Evolutionary conservation across 2,329 filamentous ascomycete genomes (phyloP).

Genomic region (Ploettnerulaceae sp.): DNA sequence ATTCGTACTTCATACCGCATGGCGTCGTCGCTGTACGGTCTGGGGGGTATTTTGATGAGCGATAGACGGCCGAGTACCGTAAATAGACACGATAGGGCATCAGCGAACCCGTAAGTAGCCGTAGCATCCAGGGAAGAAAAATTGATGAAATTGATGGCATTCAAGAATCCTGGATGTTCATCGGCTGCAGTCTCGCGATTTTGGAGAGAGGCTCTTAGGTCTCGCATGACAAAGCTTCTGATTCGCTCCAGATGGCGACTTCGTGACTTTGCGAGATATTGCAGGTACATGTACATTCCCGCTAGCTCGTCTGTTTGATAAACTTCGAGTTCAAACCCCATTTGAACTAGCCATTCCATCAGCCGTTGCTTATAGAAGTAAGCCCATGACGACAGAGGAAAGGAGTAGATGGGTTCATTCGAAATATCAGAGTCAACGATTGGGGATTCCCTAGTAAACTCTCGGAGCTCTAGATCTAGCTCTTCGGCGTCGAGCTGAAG

Average conservation of each 20-base stretch:
- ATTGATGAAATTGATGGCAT: conserved; percentile 52
- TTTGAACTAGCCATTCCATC: conserved; percentile 81
- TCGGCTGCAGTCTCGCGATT: conserved; percentile 12
- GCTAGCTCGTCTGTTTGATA: conserved; percentile 82
- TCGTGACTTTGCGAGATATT: conserved; percentile 65
- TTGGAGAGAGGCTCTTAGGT: conserved; percentile 16
- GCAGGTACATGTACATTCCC: conserved; percentile 88
- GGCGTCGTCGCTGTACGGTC: conserved; percentile 51
- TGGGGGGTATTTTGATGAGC: conserved; percentile 37
- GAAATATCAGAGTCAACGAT: conserved; percentile 45
- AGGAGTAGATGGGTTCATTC: conserved; percentile 55
- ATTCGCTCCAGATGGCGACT: conserved; percentile 63
- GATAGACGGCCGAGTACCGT: conserved; percentile 40
- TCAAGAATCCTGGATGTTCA: conserved; percentile 42
- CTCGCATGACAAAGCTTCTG: conserved; percentile 53
- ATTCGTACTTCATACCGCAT: conserved; percentile 64
- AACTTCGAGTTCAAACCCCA: conserved; percentile 90
- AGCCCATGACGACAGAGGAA: conserved; percentile 80
- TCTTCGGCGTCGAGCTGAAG: conserved; percentile 79
- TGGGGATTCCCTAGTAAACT: conserved; percentile 56
- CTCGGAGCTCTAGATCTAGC: conserved; percentile 63
- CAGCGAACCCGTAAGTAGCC: conserved; percentile 51
- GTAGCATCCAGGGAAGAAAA: conserved; percentile 60
- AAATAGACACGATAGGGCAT: conserved; percentile 48
- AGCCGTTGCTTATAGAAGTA: conserved; percentile 86